phyloP scores from a whole-genome alignment of 192 early-diverging fungal species.

The Rhizoclosmatium globosum region DNA sequence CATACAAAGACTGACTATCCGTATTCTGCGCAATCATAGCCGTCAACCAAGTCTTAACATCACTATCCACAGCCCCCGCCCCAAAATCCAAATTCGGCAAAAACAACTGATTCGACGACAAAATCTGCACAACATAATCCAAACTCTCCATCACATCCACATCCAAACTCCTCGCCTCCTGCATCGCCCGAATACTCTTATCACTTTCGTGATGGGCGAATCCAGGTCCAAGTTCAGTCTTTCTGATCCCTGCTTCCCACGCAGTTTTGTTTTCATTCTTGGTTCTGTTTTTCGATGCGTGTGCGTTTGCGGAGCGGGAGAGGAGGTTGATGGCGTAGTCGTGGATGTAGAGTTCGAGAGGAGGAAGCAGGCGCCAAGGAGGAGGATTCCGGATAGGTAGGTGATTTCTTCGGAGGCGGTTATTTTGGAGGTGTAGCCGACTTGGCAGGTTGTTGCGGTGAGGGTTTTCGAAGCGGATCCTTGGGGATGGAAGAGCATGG shows the following conservation, averaged over 20 bases:
- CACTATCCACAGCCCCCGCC: conserved; percentile 46
- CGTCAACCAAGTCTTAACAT: conserved; percentile 56
- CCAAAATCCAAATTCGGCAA: conserved; percentile 49
- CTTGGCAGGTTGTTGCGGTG: conserved; percentile 1
- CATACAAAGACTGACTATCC: not conserved
- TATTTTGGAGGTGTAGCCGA: not conserved
- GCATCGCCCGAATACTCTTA: conserved; percentile 54
- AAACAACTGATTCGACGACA: conserved; percentile 61
- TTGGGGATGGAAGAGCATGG: not conserved
- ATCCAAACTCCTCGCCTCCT: conserved; percentile 47
- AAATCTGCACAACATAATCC: conserved; percentile 54
- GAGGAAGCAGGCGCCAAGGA: conserved; percentile 31
- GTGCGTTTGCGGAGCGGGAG: conserved; percentile 37
- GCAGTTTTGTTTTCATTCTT: conserved; percentile 47
- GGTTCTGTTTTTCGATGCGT: conserved; percentile 42
- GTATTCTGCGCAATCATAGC: conserved; percentile 46
- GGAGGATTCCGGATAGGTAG: conserved; percentile 38
- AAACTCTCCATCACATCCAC: conserved; percentile 50
- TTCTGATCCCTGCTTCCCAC: conserved; percentile 25
- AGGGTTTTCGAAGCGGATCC: not conserved
- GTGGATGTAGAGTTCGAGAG: conserved; percentile 48
- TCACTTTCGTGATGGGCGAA: conserved; percentile 60
- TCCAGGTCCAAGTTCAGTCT: conserved; percentile 52
- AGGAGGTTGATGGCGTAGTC: conserved; percentile 49
- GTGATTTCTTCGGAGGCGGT: conserved; percentile 36